Base-by-base conservation (phyloP, 1,139 yeast genomes). In the Kodamaea derodonti region DNA sequence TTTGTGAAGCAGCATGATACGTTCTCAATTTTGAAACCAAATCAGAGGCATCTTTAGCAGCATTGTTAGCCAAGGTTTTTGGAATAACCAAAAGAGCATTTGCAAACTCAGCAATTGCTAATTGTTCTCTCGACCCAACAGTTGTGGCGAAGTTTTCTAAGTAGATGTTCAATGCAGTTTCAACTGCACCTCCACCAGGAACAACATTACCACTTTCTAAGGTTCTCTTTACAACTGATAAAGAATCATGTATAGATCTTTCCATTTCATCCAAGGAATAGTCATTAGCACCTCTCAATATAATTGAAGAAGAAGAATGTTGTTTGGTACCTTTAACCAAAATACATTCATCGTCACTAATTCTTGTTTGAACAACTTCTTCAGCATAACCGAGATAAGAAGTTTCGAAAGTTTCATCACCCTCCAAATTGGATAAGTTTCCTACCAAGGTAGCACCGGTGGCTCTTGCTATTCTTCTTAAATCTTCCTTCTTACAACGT, bases 111-210 rank as follows among this genome's bases (percentile, higher is more conserved):
- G 97, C 95, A 63, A 94, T 92, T 8, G 98, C 98, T 52, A 92
- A 75, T 62, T 94, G 99, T 62, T 94, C 99, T 56, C 99, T 80
- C 15, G 97, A 87, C 3, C 97, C 97, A 39, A 90, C 92, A 1
- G 97, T 88, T 8, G 98, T 92, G 30, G 98, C 98, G 62, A 94
- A 92, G 60, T 87, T 92, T 62, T 94, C 98, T 57, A 94, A 73
- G 60, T 87, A 94, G 39, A 94, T 88, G 66, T 88, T 90, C 51
- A 94, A 75, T 9, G 98, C 97, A 31, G 96, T 75, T 66, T 94
- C 99, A 31, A 92, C 98, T 15, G 97, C 96, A 43, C 99, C 99
- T 45, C 98, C 99, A 39, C 99, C 99, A 31, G 98, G 97, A 8
- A 94, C 98, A 38, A 94, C 94, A 47, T 76, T 66, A 12, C 97